A percentile compares a stretch with the other conserved stretches of the same genome.
Evolutionary conservation across 2,329 filamentous ascomycete species (phyloP).

Genomic region (Apiospora pterosperma): DNA sequence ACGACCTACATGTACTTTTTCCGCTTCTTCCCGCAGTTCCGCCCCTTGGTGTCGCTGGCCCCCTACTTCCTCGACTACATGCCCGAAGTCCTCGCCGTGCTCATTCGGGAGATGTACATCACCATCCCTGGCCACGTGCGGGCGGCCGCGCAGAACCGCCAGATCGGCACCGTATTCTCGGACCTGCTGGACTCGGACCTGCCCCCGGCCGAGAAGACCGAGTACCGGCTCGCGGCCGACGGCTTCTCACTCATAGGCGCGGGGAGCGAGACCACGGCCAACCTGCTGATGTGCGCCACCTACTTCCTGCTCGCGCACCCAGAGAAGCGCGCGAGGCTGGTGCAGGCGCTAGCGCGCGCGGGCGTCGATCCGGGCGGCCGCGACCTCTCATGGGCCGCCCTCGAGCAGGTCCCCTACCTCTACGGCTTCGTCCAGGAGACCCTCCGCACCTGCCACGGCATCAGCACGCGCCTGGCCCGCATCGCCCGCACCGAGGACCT

Average conservation of each 20-base stretch:
- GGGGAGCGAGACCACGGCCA: slow-evolving; percentile 36
- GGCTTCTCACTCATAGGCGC: slow-evolving; percentile 35
- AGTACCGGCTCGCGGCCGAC: slow-evolving; percentile 33
- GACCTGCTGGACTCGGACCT: slow-evolving; percentile 31
- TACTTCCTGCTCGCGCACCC: not conserved
- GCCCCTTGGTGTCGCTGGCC: slow-evolving; percentile 15
- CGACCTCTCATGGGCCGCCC: not conserved
- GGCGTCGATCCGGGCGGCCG: not conserved
- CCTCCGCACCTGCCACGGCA: slow-evolving; percentile 3
- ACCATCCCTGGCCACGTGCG: slow-evolving; percentile 24
- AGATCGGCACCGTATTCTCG: slow-evolving; percentile 33
- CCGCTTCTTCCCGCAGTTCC: slow-evolving; percentile 15
- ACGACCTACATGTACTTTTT: slow-evolving; percentile 19
- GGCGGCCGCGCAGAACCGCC: slow-evolving; percentile 25
- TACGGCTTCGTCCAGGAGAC: slow-evolving; percentile 8
- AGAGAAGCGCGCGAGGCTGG: not conserved
- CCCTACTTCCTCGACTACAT: slow-evolving; percentile 15
- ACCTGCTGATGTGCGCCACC: not conserved
- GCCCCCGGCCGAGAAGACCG: slow-evolving; percentile 30
- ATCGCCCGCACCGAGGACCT: slow-evolving; percentile 8
- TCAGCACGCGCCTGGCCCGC: slow-evolving; percentile 4
- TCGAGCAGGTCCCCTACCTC: slow-evolving; percentile 6
- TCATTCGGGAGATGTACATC: slow-evolving; percentile 13
- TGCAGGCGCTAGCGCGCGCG: not conserved
- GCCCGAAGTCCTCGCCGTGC: slow-evolving; percentile 13